Evolutionary conservation across 208 protist species (phyloP).

Genomic region (Leishmania tropica): DNA sequence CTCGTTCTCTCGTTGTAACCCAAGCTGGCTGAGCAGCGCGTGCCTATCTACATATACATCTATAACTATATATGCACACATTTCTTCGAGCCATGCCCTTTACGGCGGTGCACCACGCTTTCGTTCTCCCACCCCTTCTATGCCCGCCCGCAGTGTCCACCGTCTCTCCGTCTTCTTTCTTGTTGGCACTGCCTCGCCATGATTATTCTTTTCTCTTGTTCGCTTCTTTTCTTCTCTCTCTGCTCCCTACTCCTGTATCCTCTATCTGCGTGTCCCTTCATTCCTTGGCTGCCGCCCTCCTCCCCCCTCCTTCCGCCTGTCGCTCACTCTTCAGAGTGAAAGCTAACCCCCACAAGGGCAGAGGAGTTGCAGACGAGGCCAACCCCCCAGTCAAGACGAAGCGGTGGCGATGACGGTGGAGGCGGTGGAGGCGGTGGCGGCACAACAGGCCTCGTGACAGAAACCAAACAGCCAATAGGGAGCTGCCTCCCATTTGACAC

Average conservation of each 20-base stretch:
- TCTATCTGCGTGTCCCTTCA: background rate
- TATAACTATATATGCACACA: background rate
- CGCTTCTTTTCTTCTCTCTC: background rate
- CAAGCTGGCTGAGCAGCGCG: background rate
- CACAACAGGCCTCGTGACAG: background rate
- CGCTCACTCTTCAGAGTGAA: background rate
- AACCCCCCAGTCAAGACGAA: background rate
- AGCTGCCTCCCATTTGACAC: background rate
- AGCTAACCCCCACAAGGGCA: background rate
- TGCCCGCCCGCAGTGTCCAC: background rate
- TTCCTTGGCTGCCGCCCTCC: background rate
- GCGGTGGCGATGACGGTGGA: background rate
- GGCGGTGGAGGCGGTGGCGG: background rate
- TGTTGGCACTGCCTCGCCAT: background rate
- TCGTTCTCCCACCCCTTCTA: background rate
- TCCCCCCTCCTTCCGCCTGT: background rate
- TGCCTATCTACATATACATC: background rate
- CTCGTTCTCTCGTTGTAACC: background rate
- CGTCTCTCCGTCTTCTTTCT: background rate
- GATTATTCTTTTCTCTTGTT: background rate
- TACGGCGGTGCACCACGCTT: background rate
- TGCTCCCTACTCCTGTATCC: background rate
- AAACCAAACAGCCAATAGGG: background rate
- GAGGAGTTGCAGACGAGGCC: background rate
- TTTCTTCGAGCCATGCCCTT: background rate